Conservation (phyloP, 2,329 filamentous ascomycete genomes). For the Hypoxylon sp. region DNA sequence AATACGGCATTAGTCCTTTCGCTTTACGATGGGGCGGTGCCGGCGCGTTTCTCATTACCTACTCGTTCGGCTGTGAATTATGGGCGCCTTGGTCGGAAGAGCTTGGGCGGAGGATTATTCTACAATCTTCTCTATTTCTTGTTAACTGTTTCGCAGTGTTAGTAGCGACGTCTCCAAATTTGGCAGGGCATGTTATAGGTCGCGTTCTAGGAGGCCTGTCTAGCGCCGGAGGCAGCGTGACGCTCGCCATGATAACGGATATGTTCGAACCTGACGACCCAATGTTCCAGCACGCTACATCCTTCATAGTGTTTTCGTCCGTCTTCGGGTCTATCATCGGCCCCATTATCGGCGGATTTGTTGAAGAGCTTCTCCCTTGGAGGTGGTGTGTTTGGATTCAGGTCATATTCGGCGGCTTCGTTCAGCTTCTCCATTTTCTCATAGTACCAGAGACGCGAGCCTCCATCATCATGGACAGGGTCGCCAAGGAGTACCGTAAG, state of each 20-base stretch:
- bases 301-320: conserved; percentile 81
- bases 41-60: conserved; percentile 78
- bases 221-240: conserved; percentile 79
- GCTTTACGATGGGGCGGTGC: conserved; percentile 79
- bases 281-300: conserved; percentile 76
- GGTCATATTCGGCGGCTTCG: conserved; percentile 79
- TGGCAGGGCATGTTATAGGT: conserved; percentile 76
- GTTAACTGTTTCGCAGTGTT: conserved; percentile 83
- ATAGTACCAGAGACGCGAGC: conserved; percentile 82
- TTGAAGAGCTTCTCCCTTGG: conserved; percentile 76
- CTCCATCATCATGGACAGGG: conserved; percentile 81
- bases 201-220: conserved; percentile 77
- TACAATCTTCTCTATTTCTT: conserved; percentile 78
- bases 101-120: conserved; percentile 79
- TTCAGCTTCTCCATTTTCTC: conserved; percentile 75
- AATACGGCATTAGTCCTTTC: conserved; percentile 76
- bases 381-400: conserved; percentile 86
- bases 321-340: conserved; percentile 83
- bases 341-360: conserved; percentile 81
- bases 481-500: conserved; percentile 78
- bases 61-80: conserved; percentile 87
- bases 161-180: conserved; percentile 78
- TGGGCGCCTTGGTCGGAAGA: conserved; percentile 91
- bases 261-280: conserved; percentile 76
- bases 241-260: conserved; percentile 79